Conservation (phyloP, 495 filamentous ascomycete species). For the Lasiosphaeria miniovina region DNA sequence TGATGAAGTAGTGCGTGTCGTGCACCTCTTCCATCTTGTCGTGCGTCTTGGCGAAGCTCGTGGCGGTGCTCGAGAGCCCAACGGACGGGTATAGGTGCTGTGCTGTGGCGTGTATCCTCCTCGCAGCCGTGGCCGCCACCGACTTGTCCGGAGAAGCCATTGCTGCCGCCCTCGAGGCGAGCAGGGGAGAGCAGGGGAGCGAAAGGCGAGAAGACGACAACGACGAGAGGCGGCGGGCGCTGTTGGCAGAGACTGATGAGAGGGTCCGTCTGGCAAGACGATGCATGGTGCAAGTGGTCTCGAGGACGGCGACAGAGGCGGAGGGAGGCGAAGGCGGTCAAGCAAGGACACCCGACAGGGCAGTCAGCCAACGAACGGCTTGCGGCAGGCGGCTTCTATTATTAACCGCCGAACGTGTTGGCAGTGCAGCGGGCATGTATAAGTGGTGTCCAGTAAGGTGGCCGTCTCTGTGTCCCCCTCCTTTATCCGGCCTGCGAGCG, state of each 20-base stretch:
- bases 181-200: constrained; percentile 20
- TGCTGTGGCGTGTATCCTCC: constrained; percentile 59
- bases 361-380: not conserved
- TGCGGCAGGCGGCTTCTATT: constrained; percentile 6
- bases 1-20: constrained; percentile 86
- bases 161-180: constrained; percentile 24
- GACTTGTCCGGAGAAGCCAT: constrained; percentile 37
- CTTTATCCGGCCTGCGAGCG: not conserved
- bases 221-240: constrained; percentile 22
- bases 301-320: not conserved
- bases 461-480: not conserved
- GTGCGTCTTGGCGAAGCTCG: constrained; percentile 78
- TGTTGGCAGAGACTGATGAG: constrained; percentile 28
- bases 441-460: not conserved
- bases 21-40: constrained; percentile 67
- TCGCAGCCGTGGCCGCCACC: constrained; percentile 28
- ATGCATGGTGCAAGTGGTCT: constrained; percentile 32
- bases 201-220: constrained; percentile 12
- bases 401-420: constrained; percentile 11
- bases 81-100: constrained; percentile 50
- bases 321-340: not conserved
- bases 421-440: constrained; percentile 7
- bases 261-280: constrained; percentile 36
- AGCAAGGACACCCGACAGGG: not conserved
- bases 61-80: constrained; percentile 58